Conservation (phyloP, 2,329 filamentous ascomycete genomes). For the Verruconis gallopava region DNA sequence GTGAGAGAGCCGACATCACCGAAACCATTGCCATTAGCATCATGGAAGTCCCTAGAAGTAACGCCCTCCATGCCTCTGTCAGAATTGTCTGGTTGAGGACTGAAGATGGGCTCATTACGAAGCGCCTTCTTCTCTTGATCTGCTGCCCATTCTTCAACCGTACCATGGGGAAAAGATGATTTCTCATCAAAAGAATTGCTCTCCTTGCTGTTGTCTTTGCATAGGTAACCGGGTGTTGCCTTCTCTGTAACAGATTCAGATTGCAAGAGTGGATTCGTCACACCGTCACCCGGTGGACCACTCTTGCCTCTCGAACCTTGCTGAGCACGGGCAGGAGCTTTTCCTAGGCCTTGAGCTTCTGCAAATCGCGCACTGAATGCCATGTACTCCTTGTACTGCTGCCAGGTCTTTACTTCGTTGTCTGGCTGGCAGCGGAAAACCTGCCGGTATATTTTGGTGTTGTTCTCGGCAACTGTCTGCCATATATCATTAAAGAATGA, state of each 20-base stretch:
- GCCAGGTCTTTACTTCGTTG: constrained; percentile 85
- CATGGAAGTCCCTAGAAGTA: neutral
- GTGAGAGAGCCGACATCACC: neutral
- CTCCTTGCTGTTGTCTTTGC: constrained; percentile 15
- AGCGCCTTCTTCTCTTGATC: constrained; percentile 17
- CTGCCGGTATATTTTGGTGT: constrained; percentile 83
- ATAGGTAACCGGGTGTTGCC: constrained; percentile 18
- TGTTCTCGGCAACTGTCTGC: constrained; percentile 79
- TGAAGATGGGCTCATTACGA: constrained; percentile 10
- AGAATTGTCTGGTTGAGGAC: constrained; percentile 1
- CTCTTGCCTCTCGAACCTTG: constrained; percentile 35
- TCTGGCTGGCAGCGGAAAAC: constrained; percentile 98
- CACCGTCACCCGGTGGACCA: constrained; percentile 33
- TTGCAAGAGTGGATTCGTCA: constrained; percentile 15
- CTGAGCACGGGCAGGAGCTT: constrained; percentile 27
- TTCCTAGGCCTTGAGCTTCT: constrained; percentile 41
- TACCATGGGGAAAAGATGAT: constrained; percentile 10
- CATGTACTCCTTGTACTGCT: constrained; percentile 75
- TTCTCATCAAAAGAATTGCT: constrained; percentile 10
- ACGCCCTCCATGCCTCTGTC: constrained; percentile 4
- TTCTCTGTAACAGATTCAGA: constrained; percentile 17
- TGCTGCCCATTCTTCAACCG: constrained; percentile 17
- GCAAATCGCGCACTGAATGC: constrained; percentile 68
- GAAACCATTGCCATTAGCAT: constrained; percentile 2
- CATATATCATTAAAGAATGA: constrained; percentile 80